A percentile compares a stretch with the other conserved stretches of the same genome.
phyloP scores from a whole-genome alignment of 2,329 filamentous ascomycete species.

The Ophiostoma perfectum region DNA sequence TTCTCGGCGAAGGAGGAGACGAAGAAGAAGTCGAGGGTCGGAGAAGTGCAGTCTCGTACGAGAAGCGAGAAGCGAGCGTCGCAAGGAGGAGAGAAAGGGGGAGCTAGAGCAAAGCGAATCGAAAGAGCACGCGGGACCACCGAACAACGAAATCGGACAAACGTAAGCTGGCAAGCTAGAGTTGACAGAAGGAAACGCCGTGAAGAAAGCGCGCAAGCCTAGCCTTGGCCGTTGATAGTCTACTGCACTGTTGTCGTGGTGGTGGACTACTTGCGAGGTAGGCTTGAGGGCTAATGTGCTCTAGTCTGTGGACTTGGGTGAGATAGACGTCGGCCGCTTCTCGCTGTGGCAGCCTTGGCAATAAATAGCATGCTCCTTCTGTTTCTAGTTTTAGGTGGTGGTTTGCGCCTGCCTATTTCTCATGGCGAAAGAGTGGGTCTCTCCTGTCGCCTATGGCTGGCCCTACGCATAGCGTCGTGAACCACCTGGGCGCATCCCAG shows the following conservation, averaged over 20 bases:
- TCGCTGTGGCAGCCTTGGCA: slow-evolving; percentile 10
- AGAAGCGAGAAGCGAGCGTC: slow-evolving; percentile 4
- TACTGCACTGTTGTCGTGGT: slow-evolving; percentile 1
- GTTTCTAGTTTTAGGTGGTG: neutral
- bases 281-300: neutral
- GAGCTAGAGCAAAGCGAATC: neutral
- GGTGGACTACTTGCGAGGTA: neutral
- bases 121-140: neutral
- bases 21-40: slow-evolving; percentile 1
- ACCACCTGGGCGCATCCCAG: neutral
- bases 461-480: neutral
- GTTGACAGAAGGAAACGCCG: neutral
- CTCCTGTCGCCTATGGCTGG: neutral
- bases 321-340: neutral
- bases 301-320: neutral
- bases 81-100: neutral
- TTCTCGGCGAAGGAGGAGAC: neutral
- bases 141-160: neutral
- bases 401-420: slow-evolving; percentile 11
- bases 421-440: neutral
- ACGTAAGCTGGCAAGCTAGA: neutral
- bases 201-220: slow-evolving; percentile 3
- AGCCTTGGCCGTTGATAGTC: neutral
- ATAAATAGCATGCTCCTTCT: neutral
- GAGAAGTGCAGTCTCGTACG: neutral